Evolutionary conservation across 805 yeast genomes (phyloP).

Genomic region (Lachancea sp.): DNA sequence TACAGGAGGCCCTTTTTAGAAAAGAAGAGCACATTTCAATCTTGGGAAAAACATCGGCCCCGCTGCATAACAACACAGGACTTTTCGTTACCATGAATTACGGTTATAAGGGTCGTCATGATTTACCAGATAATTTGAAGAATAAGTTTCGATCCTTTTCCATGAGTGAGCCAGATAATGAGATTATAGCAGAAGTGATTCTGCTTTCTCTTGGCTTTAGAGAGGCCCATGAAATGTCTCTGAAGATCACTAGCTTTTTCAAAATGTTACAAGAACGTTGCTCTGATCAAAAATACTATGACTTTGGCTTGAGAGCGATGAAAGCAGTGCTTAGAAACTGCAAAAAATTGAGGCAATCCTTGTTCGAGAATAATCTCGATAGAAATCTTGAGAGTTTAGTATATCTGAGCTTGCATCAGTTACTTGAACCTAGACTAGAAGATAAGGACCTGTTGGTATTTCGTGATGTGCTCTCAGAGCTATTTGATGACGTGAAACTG

Average conservation of each 20-base stretch:
- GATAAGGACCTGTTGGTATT: slow-evolving; percentile 39
- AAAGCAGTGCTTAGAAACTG: slow-evolving; percentile 60
- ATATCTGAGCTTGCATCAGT: slow-evolving; percentile 49
- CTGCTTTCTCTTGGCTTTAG: slow-evolving; percentile 66
- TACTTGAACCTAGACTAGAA: slow-evolving; percentile 62
- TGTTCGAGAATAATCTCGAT: neutral
- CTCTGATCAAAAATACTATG: slow-evolving; percentile 68
- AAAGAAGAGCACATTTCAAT: slow-evolving; percentile 31
- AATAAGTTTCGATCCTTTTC: slow-evolving; percentile 71
- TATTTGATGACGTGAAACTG: slow-evolving; percentile 31
- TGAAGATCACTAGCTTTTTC: slow-evolving; percentile 50
- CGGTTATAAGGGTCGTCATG: slow-evolving; percentile 73
- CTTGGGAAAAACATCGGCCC: slow-evolving; percentile 36
- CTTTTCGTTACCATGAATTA: slow-evolving; percentile 91
- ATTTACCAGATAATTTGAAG: slow-evolving; percentile 79
- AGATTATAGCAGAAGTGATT: slow-evolving; percentile 62
- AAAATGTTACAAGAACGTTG: slow-evolving; percentile 34
- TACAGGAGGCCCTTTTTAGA: slow-evolving; percentile 48
- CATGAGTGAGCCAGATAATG: slow-evolving; percentile 65
- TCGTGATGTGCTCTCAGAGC: neutral
- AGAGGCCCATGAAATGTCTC: slow-evolving; percentile 41
- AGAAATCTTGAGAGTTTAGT: slow-evolving; percentile 30
- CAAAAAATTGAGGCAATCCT: slow-evolving; percentile 39
- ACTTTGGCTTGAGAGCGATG: slow-evolving; percentile 81
- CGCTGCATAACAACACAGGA: slow-evolving; percentile 49